phyloP scores from a whole-genome alignment of 371 early-diverging fungal species.

The Rhizopus arrhizus region DNA sequence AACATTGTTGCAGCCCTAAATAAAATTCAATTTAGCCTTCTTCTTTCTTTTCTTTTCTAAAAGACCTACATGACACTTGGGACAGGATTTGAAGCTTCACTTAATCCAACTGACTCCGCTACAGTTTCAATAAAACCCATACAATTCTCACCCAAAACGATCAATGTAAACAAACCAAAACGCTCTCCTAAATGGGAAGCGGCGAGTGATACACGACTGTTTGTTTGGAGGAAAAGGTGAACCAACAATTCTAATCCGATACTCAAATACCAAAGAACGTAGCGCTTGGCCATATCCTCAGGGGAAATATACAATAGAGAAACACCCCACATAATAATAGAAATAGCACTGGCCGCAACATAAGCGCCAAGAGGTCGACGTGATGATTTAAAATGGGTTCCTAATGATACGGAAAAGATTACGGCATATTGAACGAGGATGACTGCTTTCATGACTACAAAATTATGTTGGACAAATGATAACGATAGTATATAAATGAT shows the following conservation, averaged over 20 bases:
- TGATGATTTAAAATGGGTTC: slow-evolving; percentile 27
- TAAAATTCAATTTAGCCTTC: not conserved
- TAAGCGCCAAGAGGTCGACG: slow-evolving; percentile 38
- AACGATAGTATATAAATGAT: not conserved
- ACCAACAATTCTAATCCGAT: slow-evolving; percentile 51
- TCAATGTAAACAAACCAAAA: slow-evolving; percentile 59
- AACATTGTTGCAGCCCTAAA: slow-evolving; percentile 46
- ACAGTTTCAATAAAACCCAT: slow-evolving; percentile 54
- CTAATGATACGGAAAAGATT: slow-evolving; percentile 27
- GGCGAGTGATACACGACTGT: slow-evolving; percentile 55
- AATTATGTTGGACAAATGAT: not conserved
- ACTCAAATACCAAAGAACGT: slow-evolving; percentile 54
- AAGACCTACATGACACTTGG: slow-evolving; percentile 39
- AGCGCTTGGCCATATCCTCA: slow-evolving; percentile 32
- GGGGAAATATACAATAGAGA: slow-evolving; percentile 31
- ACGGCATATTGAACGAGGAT: slow-evolving; percentile 40
- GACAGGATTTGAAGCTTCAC: slow-evolving; percentile 19
- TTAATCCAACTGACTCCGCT: slow-evolving; percentile 15
- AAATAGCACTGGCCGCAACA: slow-evolving; percentile 40
- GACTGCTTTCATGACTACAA: slow-evolving; percentile 49
- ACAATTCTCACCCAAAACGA: slow-evolving; percentile 57
- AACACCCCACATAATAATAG: slow-evolving; percentile 55
- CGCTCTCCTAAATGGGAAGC: slow-evolving; percentile 63
- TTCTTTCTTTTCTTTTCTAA: not conserved
- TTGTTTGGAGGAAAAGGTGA: slow-evolving; percentile 45